Evolutionary conservation across 768 basidiomycete species (phyloP).

Genomic region (Termitomyces sp.): DNA sequence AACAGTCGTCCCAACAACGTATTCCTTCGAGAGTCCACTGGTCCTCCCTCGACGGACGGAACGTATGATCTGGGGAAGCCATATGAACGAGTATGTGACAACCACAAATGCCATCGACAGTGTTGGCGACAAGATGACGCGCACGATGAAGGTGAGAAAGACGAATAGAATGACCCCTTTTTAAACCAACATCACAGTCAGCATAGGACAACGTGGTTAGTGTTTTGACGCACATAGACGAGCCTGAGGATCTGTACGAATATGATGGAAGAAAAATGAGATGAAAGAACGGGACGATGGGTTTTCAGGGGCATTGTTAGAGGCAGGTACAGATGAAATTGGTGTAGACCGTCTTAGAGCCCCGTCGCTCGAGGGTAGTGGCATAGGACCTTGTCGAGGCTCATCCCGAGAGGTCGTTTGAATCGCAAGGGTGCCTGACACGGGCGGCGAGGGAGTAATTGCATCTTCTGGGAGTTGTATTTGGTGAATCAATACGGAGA

Average conservation of each 20-base stretch:
- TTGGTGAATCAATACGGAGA: slow-evolving; percentile 71
- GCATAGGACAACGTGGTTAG: background rate
- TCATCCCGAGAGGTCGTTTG: background rate
- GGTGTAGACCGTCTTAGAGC: slow-evolving; percentile 16
- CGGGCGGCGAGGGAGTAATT: slow-evolving; percentile 9
- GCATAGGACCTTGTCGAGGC: background rate
- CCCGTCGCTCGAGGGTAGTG: slow-evolving; percentile 14
- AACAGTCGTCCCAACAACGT: slow-evolving; percentile 70
- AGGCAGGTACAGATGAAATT: slow-evolving; percentile 18
- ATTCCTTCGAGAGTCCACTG: slow-evolving; percentile 63
- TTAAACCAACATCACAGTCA: slow-evolving; percentile 5
- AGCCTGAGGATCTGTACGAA: slow-evolving; percentile 66
- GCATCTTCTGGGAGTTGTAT: slow-evolving; percentile 76
- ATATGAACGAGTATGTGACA: slow-evolving; percentile 71
- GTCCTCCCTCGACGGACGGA: slow-evolving; percentile 65
- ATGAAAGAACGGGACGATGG: slow-evolving; percentile 32
- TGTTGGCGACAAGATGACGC: slow-evolving; percentile 63
- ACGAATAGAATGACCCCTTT: slow-evolving; percentile 65
- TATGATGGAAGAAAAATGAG: slow-evolving; percentile 49
- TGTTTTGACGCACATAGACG: slow-evolving; percentile 50
- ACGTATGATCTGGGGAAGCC: slow-evolving; percentile 81
- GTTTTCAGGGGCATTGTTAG: slow-evolving; percentile 10
- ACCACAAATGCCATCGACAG: slow-evolving; percentile 63
- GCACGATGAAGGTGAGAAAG: slow-evolving; percentile 66
- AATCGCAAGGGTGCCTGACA: slow-evolving; percentile 19